These are phyloP conservation scores for Tardiomyces digboiensis DNA, from an alignment of 1,139 yeast genomes.

Conservation along the genomic window DNA sequence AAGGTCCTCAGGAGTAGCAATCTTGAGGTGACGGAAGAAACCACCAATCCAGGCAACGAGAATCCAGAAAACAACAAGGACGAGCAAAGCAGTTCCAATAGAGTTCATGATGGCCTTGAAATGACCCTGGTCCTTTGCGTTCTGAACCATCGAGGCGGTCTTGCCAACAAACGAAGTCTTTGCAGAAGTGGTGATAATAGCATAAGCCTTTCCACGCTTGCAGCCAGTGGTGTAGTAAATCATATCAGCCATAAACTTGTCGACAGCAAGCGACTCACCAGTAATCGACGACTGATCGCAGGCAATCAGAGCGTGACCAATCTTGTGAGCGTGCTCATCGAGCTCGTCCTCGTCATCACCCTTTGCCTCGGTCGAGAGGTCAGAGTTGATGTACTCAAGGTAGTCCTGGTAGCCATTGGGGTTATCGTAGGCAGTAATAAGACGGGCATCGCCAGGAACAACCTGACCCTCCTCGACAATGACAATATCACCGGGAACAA, in stretches of 20 bases:
- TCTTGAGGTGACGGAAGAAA: conserved; percentile 72
- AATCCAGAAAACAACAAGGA: conserved; percentile 60
- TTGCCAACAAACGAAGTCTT: conserved; percentile 63
- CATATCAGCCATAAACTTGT: conserved; percentile 53
- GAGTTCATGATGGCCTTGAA: conserved; percentile 77
- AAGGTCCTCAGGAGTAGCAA: conserved; percentile 74
- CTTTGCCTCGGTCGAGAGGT: conserved; percentile 55
- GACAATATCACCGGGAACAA: conserved; percentile 76
- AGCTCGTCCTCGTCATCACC: conserved; percentile 67
- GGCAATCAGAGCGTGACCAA: conserved; percentile 43
- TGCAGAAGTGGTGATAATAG: conserved; percentile 68
- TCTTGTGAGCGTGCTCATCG: conserved; percentile 42
- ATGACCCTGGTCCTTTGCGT: conserved; percentile 69
- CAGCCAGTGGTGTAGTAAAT: conserved; percentile 57
- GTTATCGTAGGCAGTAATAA: conserved; percentile 42
- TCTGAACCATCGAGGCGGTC: conserved; percentile 73
- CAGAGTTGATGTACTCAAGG: conserved; percentile 37
- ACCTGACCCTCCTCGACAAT: conserved; percentile 66
- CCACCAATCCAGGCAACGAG: conserved; percentile 70
- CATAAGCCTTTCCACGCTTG: conserved; percentile 72
- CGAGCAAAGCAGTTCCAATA: conserved; percentile 67
- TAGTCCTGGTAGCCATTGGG: conserved; percentile 25
- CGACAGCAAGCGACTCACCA: conserved; percentile 76
- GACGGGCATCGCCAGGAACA: conserved; percentile 68
- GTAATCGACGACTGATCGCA: conserved; percentile 76